phyloP scores from a whole-genome alignment of 1,139 yeast genomes.

The Yamadazyma sp. region DNA sequence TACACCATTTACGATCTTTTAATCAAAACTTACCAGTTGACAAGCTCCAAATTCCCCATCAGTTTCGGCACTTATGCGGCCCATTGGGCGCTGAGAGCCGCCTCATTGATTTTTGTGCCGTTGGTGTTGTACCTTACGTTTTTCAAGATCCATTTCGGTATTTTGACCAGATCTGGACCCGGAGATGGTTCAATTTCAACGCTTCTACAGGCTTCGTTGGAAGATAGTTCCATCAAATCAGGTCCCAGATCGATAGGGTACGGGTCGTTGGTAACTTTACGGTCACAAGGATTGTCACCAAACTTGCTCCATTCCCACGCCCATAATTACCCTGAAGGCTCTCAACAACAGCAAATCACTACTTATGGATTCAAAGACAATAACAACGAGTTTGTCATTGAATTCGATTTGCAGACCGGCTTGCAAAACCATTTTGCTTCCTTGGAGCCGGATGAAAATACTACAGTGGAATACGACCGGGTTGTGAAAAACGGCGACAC shows the following conservation, averaged over 20 bases:
- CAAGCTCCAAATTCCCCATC: slow-evolving; percentile 31
- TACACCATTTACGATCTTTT: slow-evolving; percentile 77
- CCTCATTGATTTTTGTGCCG: slow-evolving; percentile 74
- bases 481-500: slow-evolving; percentile 50
- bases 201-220: slow-evolving; percentile 65
- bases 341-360: slow-evolving; percentile 72
- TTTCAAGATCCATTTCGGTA: slow-evolving; percentile 77
- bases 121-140: slow-evolving; percentile 61
- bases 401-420: slow-evolving; percentile 35
- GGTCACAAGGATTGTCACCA: slow-evolving; percentile 75
- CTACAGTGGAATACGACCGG: slow-evolving; percentile 22
- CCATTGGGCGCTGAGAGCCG: slow-evolving; percentile 77
- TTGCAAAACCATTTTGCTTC: slow-evolving; percentile 29
- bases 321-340: slow-evolving; percentile 70
- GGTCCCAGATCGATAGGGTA: slow-evolving; percentile 64
- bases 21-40: slow-evolving; percentile 56
- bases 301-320: slow-evolving; percentile 70
- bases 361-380: slow-evolving; percentile 73
- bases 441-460: slow-evolving; percentile 29
- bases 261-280: slow-evolving; percentile 63
- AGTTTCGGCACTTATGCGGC: slow-evolving; percentile 37
- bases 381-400: slow-evolving; percentile 64
- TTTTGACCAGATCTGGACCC: slow-evolving; percentile 75
- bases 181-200: slow-evolving; percentile 77
- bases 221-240: slow-evolving; percentile 49